phyloP scores from a whole-genome alignment of 331 rosid genomes.

The Pyrus hybrid region DNA sequence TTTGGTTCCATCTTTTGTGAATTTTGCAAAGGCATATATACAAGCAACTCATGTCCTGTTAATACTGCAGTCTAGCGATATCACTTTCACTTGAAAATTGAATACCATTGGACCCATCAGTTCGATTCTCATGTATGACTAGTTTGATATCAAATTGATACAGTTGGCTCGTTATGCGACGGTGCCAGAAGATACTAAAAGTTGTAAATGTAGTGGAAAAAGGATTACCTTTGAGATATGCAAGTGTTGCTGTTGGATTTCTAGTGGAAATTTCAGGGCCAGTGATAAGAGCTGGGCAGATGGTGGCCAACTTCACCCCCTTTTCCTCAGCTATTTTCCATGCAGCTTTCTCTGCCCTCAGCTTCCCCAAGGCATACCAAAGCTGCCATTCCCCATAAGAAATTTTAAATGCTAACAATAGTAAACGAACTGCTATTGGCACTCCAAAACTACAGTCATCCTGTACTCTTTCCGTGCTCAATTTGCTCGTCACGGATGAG shows the following conservation, averaged over 20 bases:
- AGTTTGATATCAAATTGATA: not conserved
- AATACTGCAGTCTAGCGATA: too few relatives aligned
- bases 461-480: too few relatives aligned
- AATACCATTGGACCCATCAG: rapidly evolving
- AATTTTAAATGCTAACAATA: not conserved
- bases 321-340: conserved; percentile 68
- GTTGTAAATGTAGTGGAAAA: not conserved
- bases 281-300: conserved; percentile 68
- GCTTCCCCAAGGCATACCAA: conserved; percentile 82
- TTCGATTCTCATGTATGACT: not conserved
- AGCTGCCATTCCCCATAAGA: conserved; percentile 33
- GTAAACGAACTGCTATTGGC: too few relatives aligned
- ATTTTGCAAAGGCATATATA: too few relatives aligned
- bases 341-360: conserved; percentile 75
- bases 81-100: too few relatives aligned
- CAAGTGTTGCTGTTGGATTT: conserved; percentile 73
- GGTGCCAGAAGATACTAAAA: too few relatives aligned
- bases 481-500: too few relatives aligned
- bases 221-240: conserved; percentile 74
- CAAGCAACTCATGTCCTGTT: too few relatives aligned
- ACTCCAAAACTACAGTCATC: too few relatives aligned
- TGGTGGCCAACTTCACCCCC: conserved; percentile 53
- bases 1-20: too few relatives aligned
- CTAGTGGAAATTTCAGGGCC: conserved; percentile 48
- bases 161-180: too few relatives aligned